phyloP scores from a whole-genome alignment of 2,329 filamentous ascomycete species.

The Monosporascus sp. region DNA sequence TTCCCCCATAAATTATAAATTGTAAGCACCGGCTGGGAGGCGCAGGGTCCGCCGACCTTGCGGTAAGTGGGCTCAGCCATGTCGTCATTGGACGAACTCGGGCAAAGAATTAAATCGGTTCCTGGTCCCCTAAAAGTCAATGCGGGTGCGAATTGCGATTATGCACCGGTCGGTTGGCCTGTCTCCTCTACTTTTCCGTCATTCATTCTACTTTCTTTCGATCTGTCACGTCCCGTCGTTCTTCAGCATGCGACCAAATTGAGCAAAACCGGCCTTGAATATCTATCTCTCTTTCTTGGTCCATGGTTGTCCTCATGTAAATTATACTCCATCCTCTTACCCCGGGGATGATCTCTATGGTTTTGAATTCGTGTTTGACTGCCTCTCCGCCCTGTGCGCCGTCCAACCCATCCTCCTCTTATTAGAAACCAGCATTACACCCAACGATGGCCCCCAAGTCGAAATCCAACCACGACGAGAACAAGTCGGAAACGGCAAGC shows the following conservation, averaged over 20 bases:
- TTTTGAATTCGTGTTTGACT: neutral
- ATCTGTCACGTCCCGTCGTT: too few species aligned
- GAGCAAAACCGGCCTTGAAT: too few species aligned
- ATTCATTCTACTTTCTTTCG: too few species aligned
- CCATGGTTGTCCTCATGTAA: neutral
- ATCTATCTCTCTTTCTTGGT: neutral
- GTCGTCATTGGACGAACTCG: neutral
- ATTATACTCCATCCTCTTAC: neutral
- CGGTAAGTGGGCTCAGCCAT: neutral
- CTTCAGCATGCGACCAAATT: too few species aligned
- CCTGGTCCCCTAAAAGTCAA: neutral
- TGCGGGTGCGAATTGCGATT: too few species aligned
- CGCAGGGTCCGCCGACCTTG: neutral
- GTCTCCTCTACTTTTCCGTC: too few species aligned
- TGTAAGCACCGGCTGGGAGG: neutral
- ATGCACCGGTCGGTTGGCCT: too few species aligned
- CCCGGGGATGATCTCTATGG: neutral
- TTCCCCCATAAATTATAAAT: neutral
- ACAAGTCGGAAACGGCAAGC: slow-evolving; percentile 29
- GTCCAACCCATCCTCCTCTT: neutral
- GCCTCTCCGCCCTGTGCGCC: neutral
- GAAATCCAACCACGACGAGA: slow-evolving; percentile 27
- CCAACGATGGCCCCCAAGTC: slow-evolving; percentile 19
- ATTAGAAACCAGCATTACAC: neutral
- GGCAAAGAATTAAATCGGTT: neutral